These are phyloP conservation scores for Emergomyces orientalis DNA, from an alignment of 2,329 filamentous ascomycete species.

Conservation along the genomic window DNA sequence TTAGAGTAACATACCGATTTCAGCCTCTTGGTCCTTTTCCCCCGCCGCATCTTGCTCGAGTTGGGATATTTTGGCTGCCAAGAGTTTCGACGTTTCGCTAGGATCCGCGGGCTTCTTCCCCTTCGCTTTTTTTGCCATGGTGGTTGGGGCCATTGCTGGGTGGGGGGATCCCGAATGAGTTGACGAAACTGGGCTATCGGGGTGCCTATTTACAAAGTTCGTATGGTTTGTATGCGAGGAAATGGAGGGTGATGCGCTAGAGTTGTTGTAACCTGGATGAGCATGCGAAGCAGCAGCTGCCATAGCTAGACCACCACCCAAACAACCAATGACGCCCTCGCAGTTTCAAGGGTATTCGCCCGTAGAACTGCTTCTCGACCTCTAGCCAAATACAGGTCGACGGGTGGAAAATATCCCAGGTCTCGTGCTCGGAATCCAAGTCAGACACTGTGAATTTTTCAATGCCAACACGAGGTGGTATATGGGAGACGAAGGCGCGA, in stretches of 20 bases:
- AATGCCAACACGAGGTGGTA: not conserved
- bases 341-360: slow-evolving; percentile 1
- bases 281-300: slow-evolving; percentile 7
- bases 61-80: slow-evolving; percentile 90
- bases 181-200: slow-evolving; percentile 34
- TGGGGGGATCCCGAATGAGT: slow-evolving; percentile 23
- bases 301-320: slow-evolving; percentile 5
- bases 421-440: not conserved
- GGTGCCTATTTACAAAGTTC: slow-evolving; percentile 37
- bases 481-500: not conserved
- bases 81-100: slow-evolving; percentile 80
- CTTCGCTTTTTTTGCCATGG: slow-evolving; percentile 65
- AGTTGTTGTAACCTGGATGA: slow-evolving; percentile 4
- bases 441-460: slow-evolving; percentile 10
- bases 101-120: slow-evolving; percentile 76
- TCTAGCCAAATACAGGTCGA: not conserved
- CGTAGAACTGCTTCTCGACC: slow-evolving; percentile 4
- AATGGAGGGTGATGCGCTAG: slow-evolving; percentile 7
- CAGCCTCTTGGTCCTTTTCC: slow-evolving; percentile 89
- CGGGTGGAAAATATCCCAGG: not conserved
- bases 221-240: slow-evolving; percentile 31
- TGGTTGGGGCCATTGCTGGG: slow-evolving; percentile 39
- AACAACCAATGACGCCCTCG: slow-evolving; percentile 4
- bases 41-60: slow-evolving; percentile 86
- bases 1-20: slow-evolving; percentile 64